Conservation (phyloP, 73 alveolate species). For the Paraurostyla sp. region DNA sequence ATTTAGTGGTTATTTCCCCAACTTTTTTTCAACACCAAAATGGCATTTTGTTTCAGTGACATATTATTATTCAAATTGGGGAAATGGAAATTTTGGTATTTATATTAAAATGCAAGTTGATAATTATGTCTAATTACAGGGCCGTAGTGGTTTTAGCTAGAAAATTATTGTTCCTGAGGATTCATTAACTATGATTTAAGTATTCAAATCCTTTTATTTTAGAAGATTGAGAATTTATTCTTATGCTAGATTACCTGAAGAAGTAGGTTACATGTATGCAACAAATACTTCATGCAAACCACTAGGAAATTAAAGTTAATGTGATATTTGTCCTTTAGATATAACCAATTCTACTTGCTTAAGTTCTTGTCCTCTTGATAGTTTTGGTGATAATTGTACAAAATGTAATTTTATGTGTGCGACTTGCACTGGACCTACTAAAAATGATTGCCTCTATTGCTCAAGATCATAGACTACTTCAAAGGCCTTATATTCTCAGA, state of each 20-base stretch:
- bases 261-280: background rate
- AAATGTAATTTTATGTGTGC: background rate
- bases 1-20: background rate
- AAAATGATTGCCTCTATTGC: background rate
- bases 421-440: background rate
- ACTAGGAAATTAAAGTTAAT: background rate
- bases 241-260: background rate
- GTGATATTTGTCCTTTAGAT: background rate
- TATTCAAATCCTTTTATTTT: background rate
- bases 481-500: background rate
- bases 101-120: background rate
- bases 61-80: background rate
- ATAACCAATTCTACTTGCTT: background rate
- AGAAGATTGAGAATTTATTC: background rate
- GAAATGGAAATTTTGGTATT: background rate
- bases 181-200: background rate
- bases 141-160: background rate
- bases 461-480: background rate
- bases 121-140: background rate
- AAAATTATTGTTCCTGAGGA: background rate
- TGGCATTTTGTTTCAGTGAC: background rate
- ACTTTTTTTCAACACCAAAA: background rate
- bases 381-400: slow-evolving; percentile 13
- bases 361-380: background rate
- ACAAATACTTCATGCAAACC: background rate